Evolutionary conservation across 805 yeast genomes (phyloP), one percentile per base, ranked within the genome.

Genomic region (Isabelozyma heimii): DNA sequence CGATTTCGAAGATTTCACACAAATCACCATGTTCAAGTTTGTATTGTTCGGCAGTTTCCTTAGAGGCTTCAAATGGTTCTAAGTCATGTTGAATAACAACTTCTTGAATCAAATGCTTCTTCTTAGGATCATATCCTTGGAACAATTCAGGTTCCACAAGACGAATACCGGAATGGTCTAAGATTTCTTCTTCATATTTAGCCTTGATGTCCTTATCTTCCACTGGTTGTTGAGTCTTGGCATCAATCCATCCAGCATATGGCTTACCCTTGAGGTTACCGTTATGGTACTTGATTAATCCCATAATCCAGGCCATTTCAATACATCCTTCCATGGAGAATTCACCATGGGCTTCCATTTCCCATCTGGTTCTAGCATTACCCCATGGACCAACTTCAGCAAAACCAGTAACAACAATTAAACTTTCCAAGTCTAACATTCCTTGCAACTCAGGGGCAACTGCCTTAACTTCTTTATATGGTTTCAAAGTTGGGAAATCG

Each of bases 281-380:
- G 59, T 89, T 89, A 76, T 89, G 94, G 76, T 94, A 94, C 75
- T 89, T 90, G 76, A 94, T 91, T 66, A 88, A 81, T 58, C 97
- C 97, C 98, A 94, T 94, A 61, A 94, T 91, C 97, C 98, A 94
- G 44, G 99, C 98, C 96, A 94, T 91, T 77, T 94, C 99, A 66
- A 94, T 87, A 65, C 97, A 87, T 65, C 99, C 99, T 75, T 94
- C 99, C 60, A 94, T 77, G 8, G 97, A 91, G 74, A 94, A 94
- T 66, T 88, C 90, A 63, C 99, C 99, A 52, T 70, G 58, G 42
- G 97, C 89, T 76, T 94, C 99, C 96, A 94, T 94, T 74, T 94
- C 98, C 99, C 99, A 94, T 80, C 99, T 84, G 49, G 99, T 94
- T 81, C 98, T 88, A 37, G 99, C 75, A 69, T 91, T 91, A 82